phyloP scores from a whole-genome alignment of 2,329 filamentous ascomycete genomes.

The Penicillium sp. region DNA sequence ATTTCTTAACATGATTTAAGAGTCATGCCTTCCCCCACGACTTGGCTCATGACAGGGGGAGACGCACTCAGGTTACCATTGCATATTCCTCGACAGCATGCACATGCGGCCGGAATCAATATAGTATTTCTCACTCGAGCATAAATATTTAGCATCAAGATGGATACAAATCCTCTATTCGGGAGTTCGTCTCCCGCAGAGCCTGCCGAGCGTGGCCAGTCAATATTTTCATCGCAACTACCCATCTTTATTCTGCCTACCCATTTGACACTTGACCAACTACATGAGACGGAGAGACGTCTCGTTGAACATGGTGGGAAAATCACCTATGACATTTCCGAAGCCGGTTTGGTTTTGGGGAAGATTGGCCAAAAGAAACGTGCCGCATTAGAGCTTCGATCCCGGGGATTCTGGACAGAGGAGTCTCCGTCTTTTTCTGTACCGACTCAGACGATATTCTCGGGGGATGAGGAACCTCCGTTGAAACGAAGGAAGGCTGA shows the following conservation, averaged over 20 bases:
- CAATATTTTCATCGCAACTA: constrained; percentile 48
- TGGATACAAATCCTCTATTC: background rate
- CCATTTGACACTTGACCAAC: constrained; percentile 63
- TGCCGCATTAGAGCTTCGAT: constrained; percentile 73
- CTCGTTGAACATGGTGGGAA: constrained; percentile 56
- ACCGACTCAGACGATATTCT: background rate
- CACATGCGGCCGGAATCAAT: background rate
- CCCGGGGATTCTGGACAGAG: constrained; percentile 57
- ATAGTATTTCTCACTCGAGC: background rate
- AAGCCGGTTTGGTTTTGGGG: constrained; percentile 73
- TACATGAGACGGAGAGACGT: constrained; percentile 63
- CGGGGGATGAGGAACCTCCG: constrained; percentile 12
- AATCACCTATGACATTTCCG: constrained; percentile 68
- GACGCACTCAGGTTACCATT: background rate
- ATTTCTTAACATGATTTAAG: background rate
- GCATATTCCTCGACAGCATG: background rate
- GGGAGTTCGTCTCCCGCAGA: constrained; percentile 3
- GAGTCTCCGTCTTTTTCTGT: constrained; percentile 21
- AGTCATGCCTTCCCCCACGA: background rate
- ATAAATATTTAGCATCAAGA: background rate
- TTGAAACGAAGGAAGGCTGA: constrained; percentile 28
- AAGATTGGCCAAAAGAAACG: constrained; percentile 68
- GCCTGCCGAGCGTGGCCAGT: background rate
- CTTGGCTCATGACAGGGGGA: background rate
- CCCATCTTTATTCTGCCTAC: constrained; percentile 71